Evolutionary conservation across 2,329 filamentous ascomycete species (phyloP).

Genomic region (Claviceps lovelessii): DNA sequence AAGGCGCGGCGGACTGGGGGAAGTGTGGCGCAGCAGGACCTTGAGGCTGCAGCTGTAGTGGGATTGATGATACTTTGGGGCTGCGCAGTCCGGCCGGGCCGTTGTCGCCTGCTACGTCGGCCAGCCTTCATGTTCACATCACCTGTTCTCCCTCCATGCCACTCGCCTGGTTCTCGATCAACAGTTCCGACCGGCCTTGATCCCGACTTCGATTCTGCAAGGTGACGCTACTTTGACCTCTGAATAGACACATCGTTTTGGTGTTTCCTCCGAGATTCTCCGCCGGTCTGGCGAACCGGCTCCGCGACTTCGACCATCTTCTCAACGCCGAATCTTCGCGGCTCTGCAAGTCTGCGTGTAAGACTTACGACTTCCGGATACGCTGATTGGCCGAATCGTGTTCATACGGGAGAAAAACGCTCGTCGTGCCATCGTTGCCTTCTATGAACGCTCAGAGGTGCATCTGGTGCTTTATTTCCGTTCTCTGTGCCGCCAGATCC

Average conservation of each 20-base stretch:
- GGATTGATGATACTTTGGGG: neutral
- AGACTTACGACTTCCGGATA: neutral
- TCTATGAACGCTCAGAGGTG: slow-evolving; percentile 4
- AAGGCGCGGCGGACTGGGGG: neutral
- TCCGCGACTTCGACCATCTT: neutral
- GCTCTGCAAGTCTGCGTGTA: neutral
- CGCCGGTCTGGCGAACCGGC: slow-evolving; percentile 1
- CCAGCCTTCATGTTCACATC: neutral
- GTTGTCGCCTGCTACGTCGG: neutral
- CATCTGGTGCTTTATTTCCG: neutral
- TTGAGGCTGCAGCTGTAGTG: neutral
- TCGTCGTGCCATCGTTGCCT: neutral
- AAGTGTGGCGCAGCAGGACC: neutral
- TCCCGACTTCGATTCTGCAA: neutral
- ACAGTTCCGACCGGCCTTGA: neutral
- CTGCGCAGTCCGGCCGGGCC: neutral
- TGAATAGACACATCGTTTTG: neutral
- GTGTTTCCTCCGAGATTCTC: neutral
- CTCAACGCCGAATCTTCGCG: neutral
- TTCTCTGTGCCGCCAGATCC: neutral
- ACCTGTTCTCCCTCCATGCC: neutral
- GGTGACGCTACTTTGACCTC: neutral
- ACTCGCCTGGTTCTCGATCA: neutral
- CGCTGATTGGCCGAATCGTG: neutral
- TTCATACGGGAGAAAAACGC: neutral